Evolutionary conservation across 208 protist species (phyloP).

Genomic region (Plasmodiophora brassicae): DNA sequence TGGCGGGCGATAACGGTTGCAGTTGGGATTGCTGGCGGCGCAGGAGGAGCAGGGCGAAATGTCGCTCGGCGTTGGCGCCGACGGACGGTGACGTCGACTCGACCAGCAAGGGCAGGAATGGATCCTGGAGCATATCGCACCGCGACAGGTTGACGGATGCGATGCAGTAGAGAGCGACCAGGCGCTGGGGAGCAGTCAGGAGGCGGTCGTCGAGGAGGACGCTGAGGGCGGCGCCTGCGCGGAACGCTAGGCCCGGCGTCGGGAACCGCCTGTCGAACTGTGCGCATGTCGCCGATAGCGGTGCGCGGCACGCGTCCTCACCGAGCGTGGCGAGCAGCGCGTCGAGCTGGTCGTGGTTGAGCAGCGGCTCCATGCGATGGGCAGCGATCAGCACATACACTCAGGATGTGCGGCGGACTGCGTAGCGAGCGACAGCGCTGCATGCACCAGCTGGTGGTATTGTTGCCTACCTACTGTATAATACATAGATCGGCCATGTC

Average conservation of each 20-base stretch:
- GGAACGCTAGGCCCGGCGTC: not conserved
- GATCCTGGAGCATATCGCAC: conserved; percentile 31
- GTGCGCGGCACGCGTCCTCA: not conserved
- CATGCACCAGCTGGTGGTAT: no score
- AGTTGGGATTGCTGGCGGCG: conserved; percentile 2
- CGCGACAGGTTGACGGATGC: conserved; percentile 45
- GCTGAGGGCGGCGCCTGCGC: conserved; percentile 22
- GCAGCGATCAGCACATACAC: no score
- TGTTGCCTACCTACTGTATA: no score
- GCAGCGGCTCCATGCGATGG: conserved; percentile 33
- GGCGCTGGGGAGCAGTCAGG: conserved; percentile 35
- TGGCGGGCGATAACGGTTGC: not conserved
- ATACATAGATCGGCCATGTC: no score
- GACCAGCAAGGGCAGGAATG: conserved; percentile 50
- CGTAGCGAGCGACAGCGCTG: no score
- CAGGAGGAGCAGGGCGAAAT: conserved; percentile 11
- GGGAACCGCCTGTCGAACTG: conserved; percentile 13
- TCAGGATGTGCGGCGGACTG: no score
- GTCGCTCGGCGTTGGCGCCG: not conserved
- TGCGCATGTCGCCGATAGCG: not conserved
- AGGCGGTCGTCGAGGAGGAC: conserved; percentile 43
- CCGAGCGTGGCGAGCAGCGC: not conserved
- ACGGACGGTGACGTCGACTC: not conserved
- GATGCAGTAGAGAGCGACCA: conserved; percentile 45
- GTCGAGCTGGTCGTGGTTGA: not conserved